Evolutionary conservation across 2,329 filamentous ascomycete genomes (phyloP), one percentile per base, ranked within the genome.

Genomic region (Fusarium graminum): DNA sequence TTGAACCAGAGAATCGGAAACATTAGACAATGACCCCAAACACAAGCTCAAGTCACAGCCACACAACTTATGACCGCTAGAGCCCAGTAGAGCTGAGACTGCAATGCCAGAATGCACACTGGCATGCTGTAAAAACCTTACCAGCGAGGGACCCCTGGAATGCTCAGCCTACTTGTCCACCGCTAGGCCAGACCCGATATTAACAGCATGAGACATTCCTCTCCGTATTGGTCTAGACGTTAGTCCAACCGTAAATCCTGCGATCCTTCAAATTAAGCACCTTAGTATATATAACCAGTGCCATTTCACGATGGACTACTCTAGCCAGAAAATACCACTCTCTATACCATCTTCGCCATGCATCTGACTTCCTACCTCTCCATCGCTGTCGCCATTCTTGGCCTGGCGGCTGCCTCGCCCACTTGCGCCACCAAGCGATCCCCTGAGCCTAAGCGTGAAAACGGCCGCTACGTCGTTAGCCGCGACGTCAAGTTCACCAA

Each of bases 381-480:
- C 3, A 46, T 67, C 7, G 54, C 65, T 3, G 41, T 69, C 4
- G 25, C 57, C 12, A 43, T 65, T 17, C 11, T 70, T 1, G 66
- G 68, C 49, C 54, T 67, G 2, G 30, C 59, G 3, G 41, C 39
- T 17, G 68, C 68, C 6, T 38, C 52, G 13, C 68, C 68, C 32
- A 38, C 19, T 4, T 56, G 38, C n/a, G 6, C 29, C 26, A 17
- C 44, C 3, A 69, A 70, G 16, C 63, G 63, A 10, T 73, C 71
- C 2, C 65, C 71, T 2, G 52, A 36, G 8, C 70, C 71, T 10
- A 41, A 43, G 6, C 40, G 62, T 3, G 36, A 64, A 28, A 45
- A 67, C 3, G 69, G 72, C 6, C 61, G 61, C n/a, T 75, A 74
- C n/a, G n/a, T 72, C 7, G 65, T 74, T 1, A 57, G 64, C 17